Evolutionary conservation across 768 basidiomycete genomes (phyloP), one percentile per base, ranked within the genome.

Genomic region (Hemileccinum rubropunctum): DNA sequence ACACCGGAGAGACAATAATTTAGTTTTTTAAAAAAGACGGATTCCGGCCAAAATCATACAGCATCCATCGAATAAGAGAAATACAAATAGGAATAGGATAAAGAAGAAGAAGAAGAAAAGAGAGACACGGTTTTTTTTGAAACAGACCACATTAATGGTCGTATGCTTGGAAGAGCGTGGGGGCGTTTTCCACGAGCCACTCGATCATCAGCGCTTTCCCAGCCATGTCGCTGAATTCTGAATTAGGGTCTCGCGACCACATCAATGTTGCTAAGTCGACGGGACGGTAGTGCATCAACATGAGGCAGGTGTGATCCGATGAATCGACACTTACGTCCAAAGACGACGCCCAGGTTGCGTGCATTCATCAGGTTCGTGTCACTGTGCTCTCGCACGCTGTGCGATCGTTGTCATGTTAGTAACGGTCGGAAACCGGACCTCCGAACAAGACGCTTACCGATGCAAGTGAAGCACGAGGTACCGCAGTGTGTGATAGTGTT

Each of bases 161-260:
- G n/a, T n/a, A n/a, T 23, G 43, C 33, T 41, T 39, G 59, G 59
- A 80, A 80, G 58, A 88, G 71, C 21, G 68, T 66, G 35, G 75
- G 78, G 12, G 91, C 91, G 63, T 95, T 88, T 64, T 98, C 94
- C 52, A 98, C 83, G 56, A 98, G 81, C 88, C 94, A 97, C 68
- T 97, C 93, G 44, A 99, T 77, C 60, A 88, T 83, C 51, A 94
- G 78, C 6, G 95, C 91, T 70, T 95, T 98, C 46, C 92, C 91
- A 8, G 91, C 95, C 91, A 98, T 98, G 68, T 99, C 95, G 61
- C 84, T 88, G 72, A 98, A 98, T 72, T 98, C 97, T 15, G 90
- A 82, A 23, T 79, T 77, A 4, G 88, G 84, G 64, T 95, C 88
- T 30, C 81, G 79, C 8, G 95, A 95, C 60, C 90, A 83, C 86